Evolutionary conservation across 2,329 filamentous ascomycete genomes (phyloP).

Genomic region (Graphiopsis chlorocephala): DNA sequence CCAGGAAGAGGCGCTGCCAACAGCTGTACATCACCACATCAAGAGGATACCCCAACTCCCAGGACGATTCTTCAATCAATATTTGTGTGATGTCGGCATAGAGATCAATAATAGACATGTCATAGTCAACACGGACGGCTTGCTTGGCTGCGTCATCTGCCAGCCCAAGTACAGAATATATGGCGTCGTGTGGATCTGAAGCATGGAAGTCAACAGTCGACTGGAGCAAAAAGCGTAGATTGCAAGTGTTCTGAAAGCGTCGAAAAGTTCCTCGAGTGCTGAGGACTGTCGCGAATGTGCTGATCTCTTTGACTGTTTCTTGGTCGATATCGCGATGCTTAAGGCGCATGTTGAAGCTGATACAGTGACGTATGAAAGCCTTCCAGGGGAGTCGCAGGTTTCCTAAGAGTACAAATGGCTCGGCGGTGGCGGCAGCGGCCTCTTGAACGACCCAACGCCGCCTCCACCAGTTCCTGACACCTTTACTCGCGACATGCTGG

Average conservation of each 20-base stretch:
- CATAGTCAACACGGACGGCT: not conserved
- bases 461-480: not conserved
- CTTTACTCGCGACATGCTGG: not conserved
- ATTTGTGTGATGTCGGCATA: not conserved
- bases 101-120: not conserved
- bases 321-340: not conserved
- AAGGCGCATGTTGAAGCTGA: not conserved
- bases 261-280: not conserved
- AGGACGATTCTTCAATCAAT: not conserved
- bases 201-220: not conserved
- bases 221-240: not conserved
- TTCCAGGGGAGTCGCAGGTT: not conserved
- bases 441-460: not conserved
- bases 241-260: not conserved
- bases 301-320: not conserved
- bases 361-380: not conserved
- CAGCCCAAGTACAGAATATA: not conserved
- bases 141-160: not conserved
- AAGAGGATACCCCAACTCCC: not conserved
- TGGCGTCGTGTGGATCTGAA: not conserved
- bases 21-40: not conserved
- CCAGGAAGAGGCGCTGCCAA: not conserved
- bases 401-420: not conserved
- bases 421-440: not conserved
- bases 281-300: not conserved